A percentile compares a stretch with the other conserved stretches of the same genome.
Conservation (phyloP, 148 eudicot genomes). For the Heliosperma pusillum region DNA sequence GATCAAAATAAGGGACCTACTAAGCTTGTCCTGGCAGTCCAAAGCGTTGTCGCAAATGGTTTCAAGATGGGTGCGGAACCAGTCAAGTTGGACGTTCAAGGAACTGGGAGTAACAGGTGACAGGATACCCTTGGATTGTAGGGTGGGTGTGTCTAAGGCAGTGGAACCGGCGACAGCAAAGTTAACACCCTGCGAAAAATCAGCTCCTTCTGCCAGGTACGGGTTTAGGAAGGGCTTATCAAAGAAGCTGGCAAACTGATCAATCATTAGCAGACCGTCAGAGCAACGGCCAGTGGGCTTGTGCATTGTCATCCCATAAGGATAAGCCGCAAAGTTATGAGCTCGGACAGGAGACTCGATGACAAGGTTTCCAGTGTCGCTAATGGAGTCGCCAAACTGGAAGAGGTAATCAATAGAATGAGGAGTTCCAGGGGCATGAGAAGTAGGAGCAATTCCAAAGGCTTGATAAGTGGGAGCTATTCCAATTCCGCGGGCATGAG, state of each 20-base stretch:
- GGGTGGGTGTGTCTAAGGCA: not conserved
- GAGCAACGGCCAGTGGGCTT: constrained; percentile 10
- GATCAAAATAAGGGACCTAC: constrained; percentile 2
- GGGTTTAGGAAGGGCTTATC: not conserved
- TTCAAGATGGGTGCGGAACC: constrained; percentile 2
- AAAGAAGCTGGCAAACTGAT: not conserved
- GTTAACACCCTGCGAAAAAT: constrained; percentile 3
- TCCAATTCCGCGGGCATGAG: no score
- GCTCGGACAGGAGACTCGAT: not conserved
- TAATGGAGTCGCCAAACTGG: constrained; percentile 5
- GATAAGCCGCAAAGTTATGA: not conserved
- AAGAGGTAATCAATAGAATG: not conserved
- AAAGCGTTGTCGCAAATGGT: not conserved
- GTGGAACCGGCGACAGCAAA: constrained; percentile 13
- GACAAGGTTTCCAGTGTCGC: constrained; percentile 12
- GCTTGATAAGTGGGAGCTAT: not conserved
- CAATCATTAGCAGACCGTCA: constrained; percentile 1
- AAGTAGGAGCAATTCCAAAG: not conserved
- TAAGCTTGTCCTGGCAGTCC: not conserved
- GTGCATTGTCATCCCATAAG: not conserved
- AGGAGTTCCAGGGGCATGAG: not conserved
- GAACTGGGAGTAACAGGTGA: constrained; percentile 10
- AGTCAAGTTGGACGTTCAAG: constrained; percentile 3
- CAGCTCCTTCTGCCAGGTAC: not conserved
- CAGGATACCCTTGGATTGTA: not conserved